Evolutionary conservation across 139 green algal genomes (phyloP), one percentile per base, ranked within the genome.

Genomic region (Coelastrella sp.): DNA sequence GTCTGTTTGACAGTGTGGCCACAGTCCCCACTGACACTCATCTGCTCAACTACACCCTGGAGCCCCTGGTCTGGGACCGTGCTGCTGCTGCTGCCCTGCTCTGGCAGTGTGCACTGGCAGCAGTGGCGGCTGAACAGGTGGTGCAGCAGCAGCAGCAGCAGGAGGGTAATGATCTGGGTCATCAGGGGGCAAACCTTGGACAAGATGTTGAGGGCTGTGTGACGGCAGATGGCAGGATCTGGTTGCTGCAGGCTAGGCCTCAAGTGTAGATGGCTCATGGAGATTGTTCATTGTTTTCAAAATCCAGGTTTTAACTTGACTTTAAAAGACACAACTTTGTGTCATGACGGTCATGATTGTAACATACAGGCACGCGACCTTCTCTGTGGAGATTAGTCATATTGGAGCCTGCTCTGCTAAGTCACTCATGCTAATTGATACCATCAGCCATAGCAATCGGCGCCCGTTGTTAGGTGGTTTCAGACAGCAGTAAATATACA

Each of bases 161-260:
- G 10, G 24, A 58, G 6, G 9, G 24, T 6, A 78, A 6, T 25
- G 35, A 49, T 83, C 7, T 58, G 7, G 61, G 15, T 7, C 56
- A 56, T 85, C 19, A 85, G 20, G 22, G 63, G 15, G 15, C 17
- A 19, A 24, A 60, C 22, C 8, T 73, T 14, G 73, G 73, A 20
- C 68, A 24, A 25, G 85, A 90, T 90, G 85, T 90, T 59, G 85
- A 90, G 22, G 85, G 85, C 4, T 83, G 85, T 22, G 58, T 90
- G 7, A 90, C 85, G 66, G 10, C 12, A n/a, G 85, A 90, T 63
- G 85, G 85, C 11, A 78, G 57, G 20, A 84, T 90, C 25, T 90
- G 85, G 85, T 24, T 90, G 57, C 58, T 90, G 74, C 85, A 90
- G 73, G 85, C 85, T 19, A 58, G 85, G 20, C 85, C 85, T 7